Evolutionary conservation across 345 rosid genomes (phyloP).

Genomic region (Camelina sativa): DNA sequence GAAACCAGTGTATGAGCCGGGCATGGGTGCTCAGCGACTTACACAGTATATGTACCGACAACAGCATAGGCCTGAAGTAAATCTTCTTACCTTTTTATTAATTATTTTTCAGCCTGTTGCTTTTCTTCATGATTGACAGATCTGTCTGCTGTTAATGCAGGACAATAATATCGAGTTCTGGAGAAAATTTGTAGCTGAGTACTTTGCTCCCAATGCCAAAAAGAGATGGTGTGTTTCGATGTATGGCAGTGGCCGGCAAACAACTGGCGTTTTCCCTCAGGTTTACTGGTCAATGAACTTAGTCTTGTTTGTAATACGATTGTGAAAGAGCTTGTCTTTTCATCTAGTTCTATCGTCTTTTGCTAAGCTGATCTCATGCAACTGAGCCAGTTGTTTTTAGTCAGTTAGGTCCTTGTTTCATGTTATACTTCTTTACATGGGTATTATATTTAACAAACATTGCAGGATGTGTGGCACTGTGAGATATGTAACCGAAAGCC

Average conservation of each 20-base stretch:
- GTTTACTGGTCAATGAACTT: conserved; percentile 52
- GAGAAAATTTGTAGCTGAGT: conserved; percentile 95
- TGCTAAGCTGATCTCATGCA: conserved; percentile 19
- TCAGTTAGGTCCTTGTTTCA: conserved; percentile 16
- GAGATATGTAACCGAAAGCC: conserved; percentile 97
- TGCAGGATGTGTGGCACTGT: conserved; percentile 99
- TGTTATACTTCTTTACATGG: conserved; percentile 28
- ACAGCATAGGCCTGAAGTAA: conserved; percentile 94
- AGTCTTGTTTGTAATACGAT: neutral
- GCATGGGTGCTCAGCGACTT: conserved; percentile 93
- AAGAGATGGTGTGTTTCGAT: conserved; percentile 99
- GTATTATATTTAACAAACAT: conserved; percentile 25
- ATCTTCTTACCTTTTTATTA: conserved; percentile 26
- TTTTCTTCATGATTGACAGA: conserved; percentile 33
- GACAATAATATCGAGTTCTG: conserved; percentile 97
- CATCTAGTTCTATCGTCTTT: conserved; percentile 10
- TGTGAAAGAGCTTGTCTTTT: conserved; percentile 5
- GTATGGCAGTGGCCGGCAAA: conserved; percentile 97
- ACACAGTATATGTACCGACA: conserved; percentile 92
- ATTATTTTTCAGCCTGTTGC: neutral
- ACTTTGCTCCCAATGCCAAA: conserved; percentile 90
- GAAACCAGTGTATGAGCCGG: conserved; percentile 86
- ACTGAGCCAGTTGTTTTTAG: neutral
- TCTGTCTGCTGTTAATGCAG: conserved; percentile 50
- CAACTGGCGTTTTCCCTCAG: conserved; percentile 97